Base-by-base conservation (phyloP, 768 basidiomycete genomes). In the Serendipita indica region DNA sequence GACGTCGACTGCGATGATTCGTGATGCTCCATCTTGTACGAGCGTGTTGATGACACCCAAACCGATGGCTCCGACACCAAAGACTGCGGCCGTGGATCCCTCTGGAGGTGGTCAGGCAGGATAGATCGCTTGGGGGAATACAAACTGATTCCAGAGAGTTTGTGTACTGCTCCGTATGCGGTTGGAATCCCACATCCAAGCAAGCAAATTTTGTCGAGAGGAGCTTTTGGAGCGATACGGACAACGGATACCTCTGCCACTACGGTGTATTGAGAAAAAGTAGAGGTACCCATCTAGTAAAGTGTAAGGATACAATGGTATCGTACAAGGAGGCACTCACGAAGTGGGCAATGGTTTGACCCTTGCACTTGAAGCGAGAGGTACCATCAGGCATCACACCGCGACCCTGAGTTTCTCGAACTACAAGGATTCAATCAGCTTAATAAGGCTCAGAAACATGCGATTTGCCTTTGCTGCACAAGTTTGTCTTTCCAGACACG, bases 221-320 rank as follows among this genome's bases (percentile, higher is more conserved):
- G 90, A 1, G 96, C 96, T 61, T 78, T 74, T 61, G 80, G 77
- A 72, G 84, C 83, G 61, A 99, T 83, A 14, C 89, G 82, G 57
- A 98, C 96, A 25, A 99, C 88, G 18, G 93, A 98, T 43, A 92
- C 92, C 63, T 99, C 92, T 45, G 91, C 88, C 2, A 99, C 91
- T 60, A 99, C 96, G 5, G 96, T 96, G 75, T 98, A 99, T 69
- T 98, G 93, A n/a, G 94, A 96, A 75, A 99, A 99, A 2, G 96
- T 94, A 32, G 94, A 98, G 27, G 86, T 90, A 39, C 96, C 96
- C 96, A 98, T 99, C 92, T 96, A 59, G 33, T 57, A 52, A 20
- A 46, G 16, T 20, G 27, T 43, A 32, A 14, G 28, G 14, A 34
- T n/a, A 10, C 3, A 18, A 32, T 30, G n/a, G 60, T 12, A 39